Evolutionary conservation across 176 grass and related monocot species (phyloP).

Genomic region (Phragmites australis): DNA sequence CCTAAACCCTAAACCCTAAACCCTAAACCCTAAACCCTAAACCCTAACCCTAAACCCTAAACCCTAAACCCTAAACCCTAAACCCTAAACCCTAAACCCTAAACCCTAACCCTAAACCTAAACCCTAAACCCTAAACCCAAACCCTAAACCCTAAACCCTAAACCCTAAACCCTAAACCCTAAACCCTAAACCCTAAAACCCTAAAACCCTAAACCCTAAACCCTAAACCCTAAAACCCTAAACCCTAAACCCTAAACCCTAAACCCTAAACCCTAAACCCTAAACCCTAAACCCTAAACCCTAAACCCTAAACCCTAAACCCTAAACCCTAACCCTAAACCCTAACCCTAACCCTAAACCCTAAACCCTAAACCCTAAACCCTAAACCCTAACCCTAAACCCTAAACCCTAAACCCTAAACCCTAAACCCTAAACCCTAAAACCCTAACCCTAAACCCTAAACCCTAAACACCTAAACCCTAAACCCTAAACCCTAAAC

Average conservation of each 20-base stretch:
- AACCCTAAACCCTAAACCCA: constrained; percentile 7
- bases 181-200: constrained; percentile 4
- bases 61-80: background rate
- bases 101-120: background rate
- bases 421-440: constrained; percentile 2
- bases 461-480: background rate
- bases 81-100: background rate
- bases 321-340: background rate
- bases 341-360: background rate
- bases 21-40: background rate
- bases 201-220: background rate
- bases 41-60: background rate
- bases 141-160: background rate
- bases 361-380: background rate
- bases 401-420: background rate
- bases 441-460: background rate
- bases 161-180: constrained; percentile 1
- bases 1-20: constrained; percentile 1
- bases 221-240: background rate
- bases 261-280: background rate
- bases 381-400: background rate
- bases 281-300: background rate
- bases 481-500: background rate
- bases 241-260: background rate
- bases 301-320: background rate